Percentiles rank a stretch among this genome's conserved stretches.
Conservation (phyloP, 768 basidiomycete species). For the Serendipita vermifera region DNA sequence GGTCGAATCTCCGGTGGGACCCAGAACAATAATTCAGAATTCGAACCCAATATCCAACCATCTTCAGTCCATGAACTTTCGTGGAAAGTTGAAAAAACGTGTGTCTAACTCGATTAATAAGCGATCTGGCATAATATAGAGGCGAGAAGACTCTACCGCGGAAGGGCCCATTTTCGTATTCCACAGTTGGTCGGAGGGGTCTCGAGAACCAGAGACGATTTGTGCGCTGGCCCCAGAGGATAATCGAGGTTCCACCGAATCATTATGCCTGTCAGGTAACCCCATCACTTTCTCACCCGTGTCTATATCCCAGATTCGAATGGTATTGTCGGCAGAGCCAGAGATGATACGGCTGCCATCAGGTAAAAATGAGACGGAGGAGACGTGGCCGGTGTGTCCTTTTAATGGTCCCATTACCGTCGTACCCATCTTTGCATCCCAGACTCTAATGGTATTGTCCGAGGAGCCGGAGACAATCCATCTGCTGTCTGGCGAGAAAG, state of each 20-base stretch:
- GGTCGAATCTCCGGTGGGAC: too few relatives aligned
- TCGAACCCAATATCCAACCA: too few relatives aligned
- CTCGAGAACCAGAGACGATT: too few relatives aligned
- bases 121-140: too few relatives aligned
- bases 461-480: slow-evolving; percentile 21
- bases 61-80: too few relatives aligned
- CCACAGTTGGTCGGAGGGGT: too few relatives aligned
- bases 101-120: too few relatives aligned
- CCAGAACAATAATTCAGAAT: too few relatives aligned
- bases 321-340: slow-evolving; percentile 22
- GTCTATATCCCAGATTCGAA: slow-evolving; percentile 22
- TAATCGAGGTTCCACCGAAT: slow-evolving; percentile 15
- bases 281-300: slow-evolving; percentile 18
- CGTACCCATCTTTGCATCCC: slow-evolving; percentile 22
- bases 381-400: slow-evolving; percentile 22
- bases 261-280: slow-evolving; percentile 17
- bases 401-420: slow-evolving; percentile 19
- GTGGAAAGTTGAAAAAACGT: too few relatives aligned
- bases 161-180: too few relatives aligned
- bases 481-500: slow-evolving; percentile 21
- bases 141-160: too few relatives aligned
- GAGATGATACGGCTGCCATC: slow-evolving; percentile 24
- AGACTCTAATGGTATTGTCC: slow-evolving; percentile 23
- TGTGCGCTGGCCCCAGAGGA: too few relatives aligned
- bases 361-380: slow-evolving; percentile 19